These are phyloP conservation scores for Pythium phragmiticola DNA, from an alignment of 352 stramenopile species.

Conservation along the genomic window DNA sequence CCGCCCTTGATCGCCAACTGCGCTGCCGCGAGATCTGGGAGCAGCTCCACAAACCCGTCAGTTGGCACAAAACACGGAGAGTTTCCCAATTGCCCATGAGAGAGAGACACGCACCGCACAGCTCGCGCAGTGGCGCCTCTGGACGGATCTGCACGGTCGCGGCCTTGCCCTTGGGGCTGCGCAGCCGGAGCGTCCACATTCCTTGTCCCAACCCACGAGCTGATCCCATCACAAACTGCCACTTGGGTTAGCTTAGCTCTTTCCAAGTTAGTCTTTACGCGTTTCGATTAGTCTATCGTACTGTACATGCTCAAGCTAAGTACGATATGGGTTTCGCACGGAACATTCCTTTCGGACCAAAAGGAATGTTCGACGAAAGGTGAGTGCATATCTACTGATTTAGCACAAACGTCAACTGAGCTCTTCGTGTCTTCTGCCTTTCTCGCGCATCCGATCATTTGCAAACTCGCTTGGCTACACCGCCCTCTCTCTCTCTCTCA, in stretches of 20 bases:
- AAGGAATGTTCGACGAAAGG: constrained; percentile 17
- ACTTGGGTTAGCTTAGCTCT: background rate
- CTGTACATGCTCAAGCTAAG: background rate
- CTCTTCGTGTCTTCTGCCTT: background rate
- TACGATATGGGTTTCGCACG: constrained; percentile 1
- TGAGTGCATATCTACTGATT: constrained; percentile 15
- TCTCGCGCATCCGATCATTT: constrained; percentile 1
- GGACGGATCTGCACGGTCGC: constrained; percentile 51
- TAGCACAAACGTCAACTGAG: background rate
- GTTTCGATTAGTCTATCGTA: background rate
- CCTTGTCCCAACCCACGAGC: too few relatives aligned
- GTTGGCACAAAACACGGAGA: background rate
- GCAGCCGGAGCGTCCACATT: constrained; percentile 71
- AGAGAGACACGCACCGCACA: constrained; percentile 42
- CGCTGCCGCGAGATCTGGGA: constrained; percentile 40
- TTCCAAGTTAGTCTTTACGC: background rate
- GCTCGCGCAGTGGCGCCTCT: constrained; percentile 35
- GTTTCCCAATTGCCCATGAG: background rate
- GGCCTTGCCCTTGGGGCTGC: constrained; percentile 54
- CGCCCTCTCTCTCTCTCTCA: background rate
- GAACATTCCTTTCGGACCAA: background rate
- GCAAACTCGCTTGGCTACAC: constrained; percentile 11
- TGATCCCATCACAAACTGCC: constrained; percentile 3
- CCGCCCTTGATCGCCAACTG: constrained; percentile 43
- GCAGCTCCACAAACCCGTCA: background rate